A percentile compares a stretch with the other conserved stretches of the same genome.
These are phyloP conservation scores for Boletus coccyginus DNA, from an alignment of 768 basidiomycete species.

Conservation along the genomic window DNA sequence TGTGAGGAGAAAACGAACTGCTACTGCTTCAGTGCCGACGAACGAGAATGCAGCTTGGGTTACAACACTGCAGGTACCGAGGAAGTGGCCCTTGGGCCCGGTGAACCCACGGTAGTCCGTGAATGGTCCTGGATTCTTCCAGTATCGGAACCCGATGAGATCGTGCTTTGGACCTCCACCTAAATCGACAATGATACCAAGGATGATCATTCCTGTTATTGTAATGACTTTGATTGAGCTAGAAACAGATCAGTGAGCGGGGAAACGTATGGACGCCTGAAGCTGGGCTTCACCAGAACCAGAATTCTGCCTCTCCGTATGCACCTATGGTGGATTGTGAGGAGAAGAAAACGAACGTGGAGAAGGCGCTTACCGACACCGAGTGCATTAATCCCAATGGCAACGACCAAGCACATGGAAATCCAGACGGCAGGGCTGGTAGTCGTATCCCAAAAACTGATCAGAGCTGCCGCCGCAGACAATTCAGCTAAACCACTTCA, in stretches of 20 bases:
- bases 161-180: slow-evolving; percentile 2
- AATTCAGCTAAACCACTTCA: background rate
- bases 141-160: slow-evolving; percentile 34
- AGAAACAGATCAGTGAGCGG: background rate
- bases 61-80: background rate
- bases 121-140: slow-evolving; percentile 32
- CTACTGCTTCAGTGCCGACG: slow-evolving; percentile 2
- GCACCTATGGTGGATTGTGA: background rate
- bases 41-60: slow-evolving; percentile 3
- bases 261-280: background rate
- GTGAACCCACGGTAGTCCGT: background rate
- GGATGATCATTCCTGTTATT: background rate
- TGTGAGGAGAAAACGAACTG: background rate
- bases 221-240: slow-evolving; percentile 3
- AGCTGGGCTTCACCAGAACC: background rate
- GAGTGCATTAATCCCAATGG: background rate
- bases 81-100: slow-evolving; percentile 1
- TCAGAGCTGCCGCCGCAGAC: background rate
- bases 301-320: slow-evolving; percentile 7
- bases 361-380: background rate
- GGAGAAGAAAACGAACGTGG: background rate
- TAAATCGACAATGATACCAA: slow-evolving; percentile 4
- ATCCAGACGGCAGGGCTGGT: background rate
- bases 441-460: background rate
- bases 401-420: background rate